Base-by-base conservation (phyloP, 345 rosid species). In the Cardiospermum halicacabum region DNA sequence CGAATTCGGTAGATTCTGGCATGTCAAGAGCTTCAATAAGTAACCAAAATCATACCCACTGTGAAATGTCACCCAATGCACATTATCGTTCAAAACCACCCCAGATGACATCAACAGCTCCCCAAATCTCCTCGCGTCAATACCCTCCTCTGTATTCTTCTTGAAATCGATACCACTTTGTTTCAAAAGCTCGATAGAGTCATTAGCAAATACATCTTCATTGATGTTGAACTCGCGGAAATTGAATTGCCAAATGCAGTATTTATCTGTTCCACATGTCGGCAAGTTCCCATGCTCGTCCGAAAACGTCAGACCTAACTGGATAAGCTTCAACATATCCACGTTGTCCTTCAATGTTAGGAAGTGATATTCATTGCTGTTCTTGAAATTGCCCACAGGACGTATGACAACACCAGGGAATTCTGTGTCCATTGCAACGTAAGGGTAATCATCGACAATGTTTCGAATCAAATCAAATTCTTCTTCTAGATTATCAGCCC, bases 41-140 rank as follows among this genome's bases (percentile, higher is more conserved):
- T 92, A 87, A 0, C 96, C 96, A 11, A 92, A 89, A 74, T 92
- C 98, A 65, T 92, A 87, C 1, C 96, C 98, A n/a, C 98, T 87
- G 68, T 92, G 98, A 48, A 92, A 92, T 3, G 98, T 92, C 42
- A 92, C 91, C 98, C 98, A 92, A 24, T 82, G 84, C 24, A 92
- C 86, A 53, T 39, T 78, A 53, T 87, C 92, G 65, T 87, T 89
- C 79, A 92, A 64, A 60, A 92, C 98, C 19, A 92, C 76, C 63
- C 96, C 98, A 0, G 98, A 92, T 0, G 96, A 85, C 92, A 92
- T 89, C 36, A 92, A 39, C 10, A 89, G 77, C 84, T 92, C 98
- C 6, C 91, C 90, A 13, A 92, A 89, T 61, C 72, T 73, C 74
- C 40, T 24, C 0, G 88, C 82, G 24, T 87, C 89, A 22, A 92